Evolutionary conservation across 768 basidiomycete genomes (phyloP), one percentile per base, ranked within the genome.

Genomic region (Tremella fuciformis): DNA sequence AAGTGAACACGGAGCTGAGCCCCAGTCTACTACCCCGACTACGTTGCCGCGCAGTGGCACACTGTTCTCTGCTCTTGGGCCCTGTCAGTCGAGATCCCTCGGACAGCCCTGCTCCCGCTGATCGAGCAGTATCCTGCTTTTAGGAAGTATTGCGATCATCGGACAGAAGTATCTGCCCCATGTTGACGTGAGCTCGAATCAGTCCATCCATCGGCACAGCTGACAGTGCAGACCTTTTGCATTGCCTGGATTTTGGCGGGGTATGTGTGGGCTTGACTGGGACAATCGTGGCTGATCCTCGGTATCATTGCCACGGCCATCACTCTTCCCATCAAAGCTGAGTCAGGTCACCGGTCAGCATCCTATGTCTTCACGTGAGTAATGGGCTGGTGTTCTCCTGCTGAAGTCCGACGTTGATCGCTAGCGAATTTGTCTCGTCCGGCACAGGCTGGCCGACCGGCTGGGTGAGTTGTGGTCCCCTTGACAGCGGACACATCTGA

Each of bases 401-500:
- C 50, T 37, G 38, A 8, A 24, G 11, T 13, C n/a, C 3, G 40
- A 13, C 34, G 18, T 34, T 29, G 41, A 13, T 22, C 29, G 18
- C 26, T 42, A 60, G 55, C 29, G 59, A 81, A 48, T 86, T 84
- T 54, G 81, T 85, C 60, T 77, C 82, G 2, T 80, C 83, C 29
- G 77, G 79, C 13, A 83, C 85, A 1, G 85, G 85, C 8, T 86
- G 85, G 85, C 81, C 80, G 6, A 78, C 82, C 15, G 85, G 85
- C 40, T 85, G 84, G 84, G 80, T 84, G 19, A 48, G 64, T 52
- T 9, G 1, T 22, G 18, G 6, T 16, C 9, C 24, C 19, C 9
- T 7, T 8, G 11, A 22, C 11, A 2, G 34, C 54, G 11, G 11
- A 34, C 6, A 34, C 29, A 6, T 34, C 29, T 58, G 39, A 58